Conservation (phyloP, 2,329 filamentous ascomycete genomes). For the Alternaria tenuissima region DNA sequence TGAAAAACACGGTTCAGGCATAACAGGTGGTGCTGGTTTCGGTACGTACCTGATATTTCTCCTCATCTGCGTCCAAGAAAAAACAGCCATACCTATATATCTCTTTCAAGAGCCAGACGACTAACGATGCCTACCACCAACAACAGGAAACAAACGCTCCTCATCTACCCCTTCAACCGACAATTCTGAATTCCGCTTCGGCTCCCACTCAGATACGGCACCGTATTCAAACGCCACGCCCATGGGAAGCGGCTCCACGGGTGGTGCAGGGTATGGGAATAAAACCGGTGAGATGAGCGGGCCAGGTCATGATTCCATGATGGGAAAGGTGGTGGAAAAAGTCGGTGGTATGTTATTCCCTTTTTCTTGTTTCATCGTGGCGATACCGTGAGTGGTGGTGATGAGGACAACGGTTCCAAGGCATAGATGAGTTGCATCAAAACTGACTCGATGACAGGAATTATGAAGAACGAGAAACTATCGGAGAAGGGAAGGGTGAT, state of each 20-base stretch:
- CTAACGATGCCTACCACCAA: not conserved
- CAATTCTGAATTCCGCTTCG: constrained; percentile 27
- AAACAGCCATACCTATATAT: no score
- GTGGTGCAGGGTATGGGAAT: constrained; percentile 51
- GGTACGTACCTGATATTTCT: constrained; percentile 5
- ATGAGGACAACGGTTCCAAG: no score
- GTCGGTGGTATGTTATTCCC: constrained; percentile 53
- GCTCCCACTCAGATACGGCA: constrained; percentile 27
- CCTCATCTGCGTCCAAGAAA: not conserved
- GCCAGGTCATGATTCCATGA: constrained; percentile 53
- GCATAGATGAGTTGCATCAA: no score
- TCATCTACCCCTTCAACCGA: constrained; percentile 8
- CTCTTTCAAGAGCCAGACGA: not conserved
- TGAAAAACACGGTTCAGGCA: constrained; percentile 43
- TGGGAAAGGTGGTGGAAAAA: constrained; percentile 69
- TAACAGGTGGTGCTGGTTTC: constrained; percentile 46
- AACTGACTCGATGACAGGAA: no score
- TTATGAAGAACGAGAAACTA: constrained; percentile 58
- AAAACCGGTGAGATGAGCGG: constrained; percentile 44
- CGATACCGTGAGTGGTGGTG: no score
- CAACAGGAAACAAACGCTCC: constrained; percentile 45
- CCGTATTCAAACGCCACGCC: constrained; percentile 35
- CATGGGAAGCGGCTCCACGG: constrained; percentile 44
- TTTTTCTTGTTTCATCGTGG: no score
- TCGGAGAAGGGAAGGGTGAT: constrained; percentile 61